Evolutionary conservation across 78 protist species (phyloP).

Genomic region (Protostelium mycophagum): DNA sequence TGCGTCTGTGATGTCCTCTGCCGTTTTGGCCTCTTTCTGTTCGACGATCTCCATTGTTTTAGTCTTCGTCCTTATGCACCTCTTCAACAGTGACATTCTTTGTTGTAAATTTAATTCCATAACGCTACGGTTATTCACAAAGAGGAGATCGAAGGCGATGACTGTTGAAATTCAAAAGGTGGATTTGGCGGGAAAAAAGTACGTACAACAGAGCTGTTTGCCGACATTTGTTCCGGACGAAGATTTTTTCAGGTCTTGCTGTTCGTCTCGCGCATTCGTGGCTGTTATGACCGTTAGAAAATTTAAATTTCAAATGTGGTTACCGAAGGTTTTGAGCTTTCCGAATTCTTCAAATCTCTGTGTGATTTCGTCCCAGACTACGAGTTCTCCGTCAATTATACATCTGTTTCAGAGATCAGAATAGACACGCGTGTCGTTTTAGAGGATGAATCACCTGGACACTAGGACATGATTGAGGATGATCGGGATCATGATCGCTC

Average conservation of each 20-base stretch:
- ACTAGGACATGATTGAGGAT: constrained; percentile 19
- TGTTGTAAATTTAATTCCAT: constrained; percentile 36
- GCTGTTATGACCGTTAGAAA: constrained; percentile 3
- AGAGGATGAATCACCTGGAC: constrained; percentile 2
- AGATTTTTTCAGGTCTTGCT: background rate
- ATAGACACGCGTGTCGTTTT: too few relatives aligned
- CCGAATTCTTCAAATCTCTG: constrained; percentile 78
- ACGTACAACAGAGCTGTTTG: constrained; percentile 38
- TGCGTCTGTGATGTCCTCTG: constrained; percentile 15
- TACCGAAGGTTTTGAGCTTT: constrained; percentile 39
- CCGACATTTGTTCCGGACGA: constrained; percentile 34
- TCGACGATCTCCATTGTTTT: constrained; percentile 48
- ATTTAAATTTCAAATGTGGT: background rate
- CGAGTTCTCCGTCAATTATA: constrained; percentile 84
- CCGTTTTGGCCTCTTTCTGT: constrained; percentile 1
- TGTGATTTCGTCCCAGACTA: constrained; percentile 61
- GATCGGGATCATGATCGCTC: constrained; percentile 22
- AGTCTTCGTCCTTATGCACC: constrained; percentile 22
- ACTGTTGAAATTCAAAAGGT: constrained; percentile 1
- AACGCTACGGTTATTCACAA: constrained; percentile 54
- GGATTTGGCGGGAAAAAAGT: background rate
- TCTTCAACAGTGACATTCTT: constrained; percentile 17
- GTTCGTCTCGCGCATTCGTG: constrained; percentile 8
- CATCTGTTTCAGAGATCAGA: too few relatives aligned
- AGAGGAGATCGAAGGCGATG: constrained; percentile 77